These are phyloP conservation scores for Isabelozyma gotoi DNA, from an alignment of 805 yeast genomes.

Conservation along the genomic window DNA sequence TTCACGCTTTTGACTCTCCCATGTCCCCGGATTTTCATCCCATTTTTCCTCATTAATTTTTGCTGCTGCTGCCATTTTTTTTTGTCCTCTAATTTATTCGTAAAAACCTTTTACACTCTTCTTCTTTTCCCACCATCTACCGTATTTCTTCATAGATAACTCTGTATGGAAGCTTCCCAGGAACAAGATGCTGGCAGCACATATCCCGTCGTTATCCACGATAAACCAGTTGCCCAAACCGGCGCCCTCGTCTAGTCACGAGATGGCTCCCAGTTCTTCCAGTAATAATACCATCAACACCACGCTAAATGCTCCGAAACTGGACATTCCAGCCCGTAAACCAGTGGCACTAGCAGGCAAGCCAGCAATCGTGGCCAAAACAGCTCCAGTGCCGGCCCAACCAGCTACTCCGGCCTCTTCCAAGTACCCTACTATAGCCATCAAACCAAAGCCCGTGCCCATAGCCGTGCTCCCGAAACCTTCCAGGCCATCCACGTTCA, in stretches of 20 bases:
- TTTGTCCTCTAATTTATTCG: neutral
- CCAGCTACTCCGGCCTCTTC: too few species aligned
- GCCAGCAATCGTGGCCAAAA: too few species aligned
- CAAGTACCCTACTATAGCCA: conserved; percentile 35
- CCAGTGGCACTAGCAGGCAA: too few species aligned
- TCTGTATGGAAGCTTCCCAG: too few species aligned
- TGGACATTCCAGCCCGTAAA: too few species aligned
- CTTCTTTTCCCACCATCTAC: neutral
- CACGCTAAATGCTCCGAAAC: neutral
- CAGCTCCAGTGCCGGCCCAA: too few species aligned
- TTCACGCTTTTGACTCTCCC: too few species aligned
- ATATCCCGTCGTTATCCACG: neutral
- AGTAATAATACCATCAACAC: neutral
- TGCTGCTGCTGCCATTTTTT: neutral
- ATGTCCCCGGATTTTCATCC: neutral
- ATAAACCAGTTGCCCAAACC: neutral
- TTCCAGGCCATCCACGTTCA: conserved; percentile 13
- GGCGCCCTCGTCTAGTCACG: too few species aligned
- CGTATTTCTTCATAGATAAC: neutral
- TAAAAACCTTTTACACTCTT: neutral
- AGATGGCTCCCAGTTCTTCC: neutral
- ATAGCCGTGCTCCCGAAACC: conserved; percentile 31
- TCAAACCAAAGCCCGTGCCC: conserved; percentile 31
- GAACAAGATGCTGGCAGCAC: neutral
- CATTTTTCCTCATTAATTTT: neutral